Evolutionary conservation across 495 filamentous ascomycete species (phyloP), one percentile per base, ranked within the genome.

Genomic region (Penicillium paxilli): DNA sequence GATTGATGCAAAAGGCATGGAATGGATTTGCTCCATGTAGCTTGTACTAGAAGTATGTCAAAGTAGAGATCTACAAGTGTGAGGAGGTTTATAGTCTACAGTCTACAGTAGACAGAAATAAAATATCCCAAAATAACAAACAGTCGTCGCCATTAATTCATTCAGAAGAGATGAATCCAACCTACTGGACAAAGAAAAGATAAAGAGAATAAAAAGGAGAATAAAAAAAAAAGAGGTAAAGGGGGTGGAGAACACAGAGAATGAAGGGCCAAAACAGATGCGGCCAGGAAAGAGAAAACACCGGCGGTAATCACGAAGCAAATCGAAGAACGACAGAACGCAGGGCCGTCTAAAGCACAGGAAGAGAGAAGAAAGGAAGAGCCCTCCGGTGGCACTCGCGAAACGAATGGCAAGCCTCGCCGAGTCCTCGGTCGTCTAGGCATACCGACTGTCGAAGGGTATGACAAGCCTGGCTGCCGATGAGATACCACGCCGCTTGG

Each of bases 111-210:
- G 35, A 24, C n/a, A 20, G 17, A 14, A 40, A 41, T 23, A 26
- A n/a, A 19, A 12, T 7, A 28, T 25, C 26, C 20, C 16, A 20
- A 42, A 51, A 46, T 21, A 48, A 40, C 58, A 60, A 41, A 49
- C 58, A 52, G 59, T 68, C 64, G 63, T 72, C 62, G 64, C 70
- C 68, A 74, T 75, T 75, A 74, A 60, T 71, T 57, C 70, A 66
- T 68, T 72, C 63, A 63, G 52, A 71, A 58, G 59, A 64, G 61
- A 70, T 65, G 64, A 73, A 73, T 72, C 70, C 72, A 76, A 73
- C 71, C 60, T 71, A 71, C 66, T 71, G 66, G 61, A 58, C 35
- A 62, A 44, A 54, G 48, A 55, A 52, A 53, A 48, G 49, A 32
- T 11, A 51, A 49, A 52, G 41, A 51, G 44, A 47, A 61, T 55